phyloP scores from a whole-genome alignment of 768 basidiomycete genomes.

The Serpula lacrymans region DNA sequence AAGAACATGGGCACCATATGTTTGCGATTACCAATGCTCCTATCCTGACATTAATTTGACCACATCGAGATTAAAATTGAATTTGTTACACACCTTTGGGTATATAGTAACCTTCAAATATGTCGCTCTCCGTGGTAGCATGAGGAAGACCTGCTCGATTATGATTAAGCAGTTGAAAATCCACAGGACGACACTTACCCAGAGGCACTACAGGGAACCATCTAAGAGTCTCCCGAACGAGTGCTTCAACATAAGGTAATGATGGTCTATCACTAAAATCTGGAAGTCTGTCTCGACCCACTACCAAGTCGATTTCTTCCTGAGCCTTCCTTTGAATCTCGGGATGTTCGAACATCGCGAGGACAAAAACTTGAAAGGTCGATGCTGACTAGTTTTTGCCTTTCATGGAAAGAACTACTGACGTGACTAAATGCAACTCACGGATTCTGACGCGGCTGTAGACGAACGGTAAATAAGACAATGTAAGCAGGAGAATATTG shows the following conservation, averaged over 20 bases:
- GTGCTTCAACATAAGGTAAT: too few species aligned
- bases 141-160: slow-evolving; percentile 19
- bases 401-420: too few species aligned
- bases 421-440: too few species aligned
- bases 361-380: slow-evolving; percentile 11
- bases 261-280: too few species aligned
- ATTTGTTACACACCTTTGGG: too few species aligned
- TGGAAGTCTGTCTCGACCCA: slow-evolving; percentile 19
- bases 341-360: slow-evolving; percentile 23
- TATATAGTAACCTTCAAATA: slow-evolving; percentile 41
- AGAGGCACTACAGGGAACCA: slow-evolving; percentile 22
- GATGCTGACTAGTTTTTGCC: slow-evolving; percentile 22
- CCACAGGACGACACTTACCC: slow-evolving; percentile 7
- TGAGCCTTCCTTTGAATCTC: slow-evolving; percentile 23
- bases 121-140: slow-evolving; percentile 29
- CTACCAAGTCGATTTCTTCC: slow-evolving; percentile 17
- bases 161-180: not conserved
- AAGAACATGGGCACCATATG: too few species aligned
- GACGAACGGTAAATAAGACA: too few species aligned
- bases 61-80: too few species aligned
- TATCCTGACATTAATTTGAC: too few species aligned
- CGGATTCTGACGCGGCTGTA: too few species aligned
- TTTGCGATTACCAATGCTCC: too few species aligned
- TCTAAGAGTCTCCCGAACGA: slow-evolving; percentile 19
- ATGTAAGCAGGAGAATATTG: too few species aligned